Evolutionary conservation across 2,329 filamentous ascomycete species (phyloP).

Genomic region (Penicillium sp.): DNA sequence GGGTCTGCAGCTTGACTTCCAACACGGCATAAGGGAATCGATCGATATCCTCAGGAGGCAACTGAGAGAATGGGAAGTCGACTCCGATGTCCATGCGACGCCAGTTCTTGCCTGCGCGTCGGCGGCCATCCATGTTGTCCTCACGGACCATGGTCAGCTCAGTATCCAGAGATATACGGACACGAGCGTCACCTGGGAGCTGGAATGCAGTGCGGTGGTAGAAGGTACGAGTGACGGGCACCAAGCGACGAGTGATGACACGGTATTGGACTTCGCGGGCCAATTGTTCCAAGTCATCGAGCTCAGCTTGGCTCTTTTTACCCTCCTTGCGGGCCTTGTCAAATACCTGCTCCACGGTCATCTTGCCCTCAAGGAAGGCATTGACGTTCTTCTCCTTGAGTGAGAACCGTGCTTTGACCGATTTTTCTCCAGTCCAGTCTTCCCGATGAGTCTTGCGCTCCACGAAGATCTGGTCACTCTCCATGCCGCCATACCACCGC

Average conservation of each 20-base stretch:
- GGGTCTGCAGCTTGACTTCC: slow-evolving; percentile 97
- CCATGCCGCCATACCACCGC: slow-evolving; percentile 97
- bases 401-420: slow-evolving; percentile 93
- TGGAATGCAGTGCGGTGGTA: slow-evolving; percentile 99
- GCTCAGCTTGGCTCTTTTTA: slow-evolving; percentile 90
- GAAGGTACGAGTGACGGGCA: slow-evolving; percentile 90
- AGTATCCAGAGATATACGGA: slow-evolving; percentile 94
- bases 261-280: slow-evolving; percentile 94
- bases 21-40: slow-evolving; percentile 95
- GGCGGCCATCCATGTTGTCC: slow-evolving; percentile 84
- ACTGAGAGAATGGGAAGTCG: slow-evolving; percentile 88
- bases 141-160: slow-evolving; percentile 94
- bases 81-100: slow-evolving; percentile 96
- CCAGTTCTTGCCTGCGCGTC: slow-evolving; percentile 85
- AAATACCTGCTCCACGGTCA: slow-evolving; percentile 86
- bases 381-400: slow-evolving; percentile 98
- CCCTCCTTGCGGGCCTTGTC: slow-evolving; percentile 95
- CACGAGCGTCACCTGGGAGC: slow-evolving; percentile 90
- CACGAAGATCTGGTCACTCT: slow-evolving; percentile 91
- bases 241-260: slow-evolving; percentile 80
- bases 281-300: slow-evolving; percentile 83
- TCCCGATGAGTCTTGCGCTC: slow-evolving; percentile 98
- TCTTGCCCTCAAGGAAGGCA: slow-evolving; percentile 78
- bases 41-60: slow-evolving; percentile 81
- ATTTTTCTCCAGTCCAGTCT: slow-evolving; percentile 99